Evolutionary conservation across 108 stramenopile species (phyloP), one percentile per base, ranked within the genome.

Genomic region (Pseudonitzschia delicatissima): DNA sequence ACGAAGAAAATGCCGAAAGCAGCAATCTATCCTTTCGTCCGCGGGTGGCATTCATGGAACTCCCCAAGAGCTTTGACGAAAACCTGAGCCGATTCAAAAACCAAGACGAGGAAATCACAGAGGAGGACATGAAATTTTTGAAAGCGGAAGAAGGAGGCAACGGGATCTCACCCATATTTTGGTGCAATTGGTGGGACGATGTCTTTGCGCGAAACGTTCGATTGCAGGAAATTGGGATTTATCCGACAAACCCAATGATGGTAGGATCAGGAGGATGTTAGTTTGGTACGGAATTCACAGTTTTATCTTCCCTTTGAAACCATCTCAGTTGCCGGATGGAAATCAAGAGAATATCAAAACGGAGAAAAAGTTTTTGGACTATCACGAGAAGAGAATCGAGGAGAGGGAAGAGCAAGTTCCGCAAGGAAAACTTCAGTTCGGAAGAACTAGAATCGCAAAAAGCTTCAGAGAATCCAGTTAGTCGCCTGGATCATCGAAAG

Each of bases 161-260:
- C 66, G 91, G 91, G 1, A 93, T 93, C n/a, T 85, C 83, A 13
- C 91, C 91, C 23, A 66, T 89, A 20, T 85, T 93, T 76, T 93
- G 88, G 88, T 77, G 74, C 49, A 74, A 87, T 49, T 86, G 83
- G 73, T 84, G 84, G 88, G 83, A 90, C 34, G 91, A 93, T 48
- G 73, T 77, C 42, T 72, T 84, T 58, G 72, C 62, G 25, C 67
- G 70, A 26, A 80, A 83, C n/a, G 77, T 81, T 6, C 67, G 91
- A 40, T 66, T 93, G 74, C 74, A 72, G 35, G 84, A 89, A 34
- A 62, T 93, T 37, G 87, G 77, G 26, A 71, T 93, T 20, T 93
- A 90, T 64, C 67, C 69, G 1, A 76, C 78, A 21, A 77, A 70
- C 33, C 66, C 76, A 45, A 45, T 47, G 9, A 62, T 67, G 13